Evolutionary conservation across 2,329 filamentous ascomycete genomes (phyloP).

Genomic region (Lecanicillium sp.): DNA sequence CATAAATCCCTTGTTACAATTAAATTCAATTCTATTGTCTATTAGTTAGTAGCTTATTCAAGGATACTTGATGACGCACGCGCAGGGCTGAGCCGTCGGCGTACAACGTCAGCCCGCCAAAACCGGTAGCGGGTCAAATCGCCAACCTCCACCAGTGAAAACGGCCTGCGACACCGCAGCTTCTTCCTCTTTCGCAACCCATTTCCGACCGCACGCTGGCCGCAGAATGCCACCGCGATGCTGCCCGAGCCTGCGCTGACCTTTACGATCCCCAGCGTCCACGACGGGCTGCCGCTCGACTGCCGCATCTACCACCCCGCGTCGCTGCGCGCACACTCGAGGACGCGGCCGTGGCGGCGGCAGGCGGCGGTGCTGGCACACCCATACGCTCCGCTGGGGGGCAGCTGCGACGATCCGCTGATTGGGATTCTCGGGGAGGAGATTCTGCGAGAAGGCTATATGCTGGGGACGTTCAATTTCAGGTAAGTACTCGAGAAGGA

Average conservation of each 20-base stretch:
- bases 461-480: slow-evolving; percentile 90
- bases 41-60: no score
- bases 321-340: slow-evolving; percentile 27
- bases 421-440: slow-evolving; percentile 60
- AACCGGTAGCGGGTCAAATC: no score
- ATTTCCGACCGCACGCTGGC: no score
- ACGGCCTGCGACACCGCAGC: no score
- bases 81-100: no score
- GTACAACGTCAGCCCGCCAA: no score
- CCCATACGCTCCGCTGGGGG: slow-evolving; percentile 84
- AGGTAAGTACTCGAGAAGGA: slow-evolving; percentile 46
- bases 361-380: slow-evolving; percentile 69
- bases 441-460: slow-evolving; percentile 62
- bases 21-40: no score
- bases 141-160: no score
- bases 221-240: slow-evolving; percentile 29
- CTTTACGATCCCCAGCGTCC: slow-evolving; percentile 77
- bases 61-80: no score
- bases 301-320: slow-evolving; percentile 76
- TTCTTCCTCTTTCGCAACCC: no score
- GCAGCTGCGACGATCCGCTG: slow-evolving; percentile 75
- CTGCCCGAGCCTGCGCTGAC: slow-evolving; percentile 53
- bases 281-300: slow-evolving; percentile 69
- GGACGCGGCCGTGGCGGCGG: slow-evolving; percentile 36
- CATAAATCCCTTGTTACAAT: no score